Evolutionary conservation across 2,329 filamentous ascomycete genomes (phyloP), one percentile per base, ranked within the genome.

Genomic region (Coniochaeta pulveracea): DNA sequence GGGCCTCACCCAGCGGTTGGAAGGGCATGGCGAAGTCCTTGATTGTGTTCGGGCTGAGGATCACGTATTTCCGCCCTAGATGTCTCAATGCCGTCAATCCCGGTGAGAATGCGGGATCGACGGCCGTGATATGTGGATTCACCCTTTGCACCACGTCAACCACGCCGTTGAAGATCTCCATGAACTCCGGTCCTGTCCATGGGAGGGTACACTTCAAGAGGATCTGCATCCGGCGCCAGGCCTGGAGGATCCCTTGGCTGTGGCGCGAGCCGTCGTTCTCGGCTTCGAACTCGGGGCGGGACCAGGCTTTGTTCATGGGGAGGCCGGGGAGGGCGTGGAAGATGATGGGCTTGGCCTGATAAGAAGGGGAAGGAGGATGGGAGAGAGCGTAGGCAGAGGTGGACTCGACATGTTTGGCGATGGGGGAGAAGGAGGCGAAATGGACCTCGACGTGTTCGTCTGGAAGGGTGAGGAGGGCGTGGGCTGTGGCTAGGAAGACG

Each of bases 21-120:
- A 54, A 39, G 17, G 50, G 48, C 10, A 43, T 22, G 36, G 62
- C 43, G 41, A 54, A 47, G 45, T 66, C 53, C 38, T 61, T 40
- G 47, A 60, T 47, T 11, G 47, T 46, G 31, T 46, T 47, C 6
- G 46, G 47, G 5, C 41, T 40, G 1, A 49, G 39, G 2, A 48
- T 34, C 10, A 40, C 31, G 7, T 49, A 50, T 10, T 50, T 50
- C 26, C 46, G 40, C 3, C 43, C 45, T 5, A 48, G 32, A 6
- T 47, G 49, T 10, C 50, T 49, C 17, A 54, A 56, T 1, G 60
- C 60, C 38, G 63, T 61, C 7, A 60, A 40, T 0, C 49, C 61
- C 24, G 58, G 56, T 3, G 53, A 43, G 15, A 57, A 47, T 3
- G 50, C 34, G 1, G 44, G 43, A 22, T 60, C 56, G 16, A 58